These are phyloP conservation scores for Claviceps capensis DNA, from an alignment of 2,329 filamentous ascomycete species.

Conservation along the genomic window DNA sequence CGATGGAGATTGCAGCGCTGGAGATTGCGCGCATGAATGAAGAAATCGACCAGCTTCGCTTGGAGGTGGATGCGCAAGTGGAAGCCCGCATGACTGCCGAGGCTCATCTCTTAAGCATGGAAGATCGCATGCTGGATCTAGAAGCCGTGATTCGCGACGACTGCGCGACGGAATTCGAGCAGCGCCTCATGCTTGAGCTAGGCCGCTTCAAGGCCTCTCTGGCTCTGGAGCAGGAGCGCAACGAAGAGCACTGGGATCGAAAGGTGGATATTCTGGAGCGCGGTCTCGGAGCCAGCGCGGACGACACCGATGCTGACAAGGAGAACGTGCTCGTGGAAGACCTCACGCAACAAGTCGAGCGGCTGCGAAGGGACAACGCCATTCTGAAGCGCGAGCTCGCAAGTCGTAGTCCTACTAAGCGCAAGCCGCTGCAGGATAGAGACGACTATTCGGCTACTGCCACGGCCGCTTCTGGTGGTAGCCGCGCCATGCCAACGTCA, in stretches of 20 bases:
- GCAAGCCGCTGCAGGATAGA: conserved; percentile 39
- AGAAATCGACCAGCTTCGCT: conserved; percentile 61
- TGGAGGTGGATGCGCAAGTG: conserved; percentile 57
- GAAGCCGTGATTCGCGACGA: conserved; percentile 84
- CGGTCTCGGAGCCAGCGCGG: conserved; percentile 29
- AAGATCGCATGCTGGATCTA: conserved; percentile 50
- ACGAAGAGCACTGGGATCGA: conserved; percentile 73
- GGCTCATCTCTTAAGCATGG: conserved; percentile 55
- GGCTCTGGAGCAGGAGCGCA: conserved; percentile 64
- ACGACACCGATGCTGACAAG: conserved; percentile 43
- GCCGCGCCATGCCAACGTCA: background rate
- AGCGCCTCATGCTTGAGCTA: conserved; percentile 59
- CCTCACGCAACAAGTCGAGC: conserved; percentile 57
- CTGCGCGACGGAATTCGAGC: conserved; percentile 76
- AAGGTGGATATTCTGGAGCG: conserved; percentile 60
- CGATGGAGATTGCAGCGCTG: conserved; percentile 68
- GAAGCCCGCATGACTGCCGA: conserved; percentile 59
- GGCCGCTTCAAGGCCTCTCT: conserved; percentile 68
- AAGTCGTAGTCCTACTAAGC: conserved; percentile 48
- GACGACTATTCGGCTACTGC: conserved; percentile 23
- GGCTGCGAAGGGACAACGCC: conserved; percentile 49
- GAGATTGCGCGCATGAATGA: conserved; percentile 63
- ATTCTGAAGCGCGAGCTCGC: conserved; percentile 53
- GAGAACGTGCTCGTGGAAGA: conserved; percentile 50
- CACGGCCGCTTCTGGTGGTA: background rate